Conservation (phyloP, 371 early-diverging fungal genomes). For the Rhizopus microsporus region DNA sequence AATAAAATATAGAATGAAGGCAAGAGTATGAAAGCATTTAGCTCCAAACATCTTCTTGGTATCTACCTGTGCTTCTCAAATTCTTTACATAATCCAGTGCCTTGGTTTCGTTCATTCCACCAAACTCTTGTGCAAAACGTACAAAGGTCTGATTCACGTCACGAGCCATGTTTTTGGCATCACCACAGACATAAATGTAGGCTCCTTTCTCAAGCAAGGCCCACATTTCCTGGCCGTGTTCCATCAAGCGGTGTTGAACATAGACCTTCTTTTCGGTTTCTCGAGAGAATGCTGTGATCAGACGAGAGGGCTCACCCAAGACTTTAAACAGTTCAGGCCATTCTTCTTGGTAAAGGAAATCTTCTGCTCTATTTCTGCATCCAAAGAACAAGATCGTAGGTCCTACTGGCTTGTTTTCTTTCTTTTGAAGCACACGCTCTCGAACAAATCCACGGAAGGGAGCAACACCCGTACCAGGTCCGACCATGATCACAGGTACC, state of each 20-base stretch:
- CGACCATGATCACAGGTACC: constrained; percentile 92
- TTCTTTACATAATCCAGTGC: constrained; percentile 83
- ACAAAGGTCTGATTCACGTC: constrained; percentile 79
- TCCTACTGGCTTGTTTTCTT: constrained; percentile 68
- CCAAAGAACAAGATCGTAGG: constrained; percentile 92
- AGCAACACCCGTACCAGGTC: constrained; percentile 98
- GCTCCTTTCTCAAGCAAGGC: constrained; percentile 69
- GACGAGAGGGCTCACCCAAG: constrained; percentile 59
- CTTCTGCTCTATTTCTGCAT: constrained; percentile 79
- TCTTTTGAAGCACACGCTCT: constrained; percentile 75
- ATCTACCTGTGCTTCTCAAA: constrained; percentile 78
- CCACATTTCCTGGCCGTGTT: constrained; percentile 73
- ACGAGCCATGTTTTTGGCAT: constrained; percentile 95
- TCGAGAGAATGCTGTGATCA: constrained; percentile 90
- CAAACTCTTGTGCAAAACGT: constrained; percentile 67
- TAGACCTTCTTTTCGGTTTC: constrained; percentile 81
- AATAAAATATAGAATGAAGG: not conserved
- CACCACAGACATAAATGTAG: constrained; percentile 92
- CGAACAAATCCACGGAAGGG: constrained; percentile 96
- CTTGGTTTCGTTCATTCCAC: constrained; percentile 67
- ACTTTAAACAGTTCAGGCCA: constrained; percentile 64
- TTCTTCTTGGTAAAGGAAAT: constrained; percentile 89
- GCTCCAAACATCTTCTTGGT: constrained; percentile 96
- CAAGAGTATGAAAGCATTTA: constrained; percentile 29
- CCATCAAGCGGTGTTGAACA: constrained; percentile 79